phyloP scores from a whole-genome alignment of 805 yeast genomes.

The Alloascoidea africana region DNA sequence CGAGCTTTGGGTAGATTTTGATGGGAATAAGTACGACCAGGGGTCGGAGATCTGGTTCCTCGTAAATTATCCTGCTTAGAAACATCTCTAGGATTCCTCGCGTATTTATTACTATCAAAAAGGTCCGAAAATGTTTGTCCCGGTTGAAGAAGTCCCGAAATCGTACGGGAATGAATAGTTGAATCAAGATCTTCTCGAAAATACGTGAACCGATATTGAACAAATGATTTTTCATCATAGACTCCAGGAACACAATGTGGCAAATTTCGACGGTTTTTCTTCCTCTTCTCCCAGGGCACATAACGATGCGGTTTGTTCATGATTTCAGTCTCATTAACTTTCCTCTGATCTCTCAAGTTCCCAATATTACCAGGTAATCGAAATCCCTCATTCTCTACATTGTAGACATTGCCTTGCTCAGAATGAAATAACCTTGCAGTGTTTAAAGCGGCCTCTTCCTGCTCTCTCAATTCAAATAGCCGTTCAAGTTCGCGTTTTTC shows the following conservation, averaged over 20 bases:
- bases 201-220: conserved; percentile 71
- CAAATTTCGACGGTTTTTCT: conserved; percentile 7
- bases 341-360: conserved; percentile 19
- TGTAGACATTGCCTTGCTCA: conserved; percentile 8
- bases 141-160: conserved; percentile 62
- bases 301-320: conserved; percentile 58
- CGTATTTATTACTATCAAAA: conserved; percentile 19
- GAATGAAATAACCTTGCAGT: conserved; percentile 10
- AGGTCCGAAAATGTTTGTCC: conserved; percentile 47
- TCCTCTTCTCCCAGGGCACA: conserved; percentile 53
- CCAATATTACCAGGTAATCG: conserved; percentile 2
- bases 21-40: neutral
- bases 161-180: conserved; percentile 82
- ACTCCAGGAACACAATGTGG: conserved; percentile 6
- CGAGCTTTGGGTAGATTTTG: no score
- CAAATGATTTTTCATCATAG: conserved; percentile 24
- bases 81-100: neutral
- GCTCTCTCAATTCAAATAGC: neutral
- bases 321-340: conserved; percentile 39
- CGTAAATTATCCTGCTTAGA: neutral
- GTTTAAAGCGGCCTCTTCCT: conserved; percentile 11
- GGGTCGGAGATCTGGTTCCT: conserved; percentile 1
- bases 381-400: conserved; percentile 6
- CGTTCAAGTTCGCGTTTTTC: conserved; percentile 35
- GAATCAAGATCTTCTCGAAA: conserved; percentile 80